Conservation (phyloP, 2,329 filamentous ascomycete species). For the Fusarium sororula region DNA sequence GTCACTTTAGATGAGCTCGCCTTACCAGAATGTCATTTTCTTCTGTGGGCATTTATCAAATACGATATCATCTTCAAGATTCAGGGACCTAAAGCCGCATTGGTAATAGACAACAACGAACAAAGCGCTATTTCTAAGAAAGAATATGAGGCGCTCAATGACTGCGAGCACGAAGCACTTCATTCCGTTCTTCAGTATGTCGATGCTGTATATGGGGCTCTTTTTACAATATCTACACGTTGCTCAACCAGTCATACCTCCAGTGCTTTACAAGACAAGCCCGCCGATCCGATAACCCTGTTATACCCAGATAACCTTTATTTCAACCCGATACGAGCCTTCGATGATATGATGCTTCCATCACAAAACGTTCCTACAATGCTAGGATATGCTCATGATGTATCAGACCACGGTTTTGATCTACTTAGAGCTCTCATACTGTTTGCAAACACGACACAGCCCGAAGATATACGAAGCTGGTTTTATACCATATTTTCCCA, state of each 20-base stretch:
- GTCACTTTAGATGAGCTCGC: neutral
- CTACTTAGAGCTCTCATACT: neutral
- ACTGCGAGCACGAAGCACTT: neutral
- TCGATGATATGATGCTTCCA: neutral
- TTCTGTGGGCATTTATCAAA: neutral
- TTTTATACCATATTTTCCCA: neutral
- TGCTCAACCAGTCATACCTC: neutral
- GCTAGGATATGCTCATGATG: neutral
- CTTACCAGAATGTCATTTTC: neutral
- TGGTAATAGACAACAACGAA: no score
- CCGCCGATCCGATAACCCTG: neutral
- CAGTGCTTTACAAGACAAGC: neutral
- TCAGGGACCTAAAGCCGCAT: neutral
- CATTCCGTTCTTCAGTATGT: neutral
- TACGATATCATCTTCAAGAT: neutral
- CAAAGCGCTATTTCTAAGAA: neutral
- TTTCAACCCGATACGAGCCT: neutral
- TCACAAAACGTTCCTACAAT: neutral
- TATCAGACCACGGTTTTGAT: neutral
- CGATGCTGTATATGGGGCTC: neutral
- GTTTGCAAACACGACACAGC: neutral
- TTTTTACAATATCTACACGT: neutral
- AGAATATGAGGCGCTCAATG: accelerated
- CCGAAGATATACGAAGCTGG: neutral
- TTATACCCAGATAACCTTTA: neutral